A percentile compares a stretch with the other conserved stretches of the same genome.
Evolutionary conservation across 2,329 filamentous ascomycete genomes (phyloP).

Genomic region (Pezicula rhizophila): DNA sequence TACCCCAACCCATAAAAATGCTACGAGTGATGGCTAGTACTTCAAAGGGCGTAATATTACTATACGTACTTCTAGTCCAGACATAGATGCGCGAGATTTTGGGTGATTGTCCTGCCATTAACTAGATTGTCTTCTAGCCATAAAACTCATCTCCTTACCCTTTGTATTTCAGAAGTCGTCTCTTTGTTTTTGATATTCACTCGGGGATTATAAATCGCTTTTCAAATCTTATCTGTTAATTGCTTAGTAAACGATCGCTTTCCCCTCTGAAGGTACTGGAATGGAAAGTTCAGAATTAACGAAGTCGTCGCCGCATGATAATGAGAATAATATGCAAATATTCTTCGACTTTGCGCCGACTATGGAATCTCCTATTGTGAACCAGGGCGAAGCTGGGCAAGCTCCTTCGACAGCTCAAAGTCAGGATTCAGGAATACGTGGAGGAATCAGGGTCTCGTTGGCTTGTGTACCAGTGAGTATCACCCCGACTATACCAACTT

Average conservation of each 20-base stretch:
- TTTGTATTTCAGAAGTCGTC: no score
- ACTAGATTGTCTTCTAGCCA: no score
- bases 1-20: no score
- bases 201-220: no score
- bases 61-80: no score
- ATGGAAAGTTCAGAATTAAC: not conserved
- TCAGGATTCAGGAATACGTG: conserved; percentile 7
- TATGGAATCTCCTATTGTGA: not conserved
- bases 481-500: conserved; percentile 32
- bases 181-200: no score
- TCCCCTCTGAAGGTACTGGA: not conserved
- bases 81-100: no score
- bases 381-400: not conserved
- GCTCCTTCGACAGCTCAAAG: conserved; percentile 1
- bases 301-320: not conserved
- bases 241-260: not conserved
- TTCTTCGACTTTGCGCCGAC: conserved; percentile 16
- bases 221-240: no score
- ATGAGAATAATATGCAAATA: conserved; percentile 10
- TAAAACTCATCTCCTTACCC: no score
- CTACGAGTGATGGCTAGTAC: no score
- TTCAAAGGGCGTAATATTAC: no score
- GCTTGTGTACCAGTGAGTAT: conserved; percentile 36
- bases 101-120: no score
- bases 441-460: conserved; percentile 34